Conservation (phyloP, 2,329 filamentous ascomycete genomes). For the Aspergillus melleus region DNA sequence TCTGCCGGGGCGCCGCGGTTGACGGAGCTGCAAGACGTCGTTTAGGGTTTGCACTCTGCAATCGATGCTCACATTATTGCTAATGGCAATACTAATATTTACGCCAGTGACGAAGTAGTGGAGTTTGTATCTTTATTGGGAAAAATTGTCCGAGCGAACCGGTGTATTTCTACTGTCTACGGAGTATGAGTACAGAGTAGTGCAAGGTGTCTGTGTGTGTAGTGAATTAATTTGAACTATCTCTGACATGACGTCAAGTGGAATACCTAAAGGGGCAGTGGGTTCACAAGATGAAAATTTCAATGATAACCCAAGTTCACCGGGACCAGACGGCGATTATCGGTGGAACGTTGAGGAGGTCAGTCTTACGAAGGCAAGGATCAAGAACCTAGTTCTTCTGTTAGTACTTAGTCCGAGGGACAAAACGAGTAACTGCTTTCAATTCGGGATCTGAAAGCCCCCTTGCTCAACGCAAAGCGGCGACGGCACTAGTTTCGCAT, state of each 20-base stretch:
- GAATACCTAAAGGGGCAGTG: no score
- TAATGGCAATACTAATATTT: neutral
- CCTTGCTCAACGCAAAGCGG: neutral
- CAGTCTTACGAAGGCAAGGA: neutral
- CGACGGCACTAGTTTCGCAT: neutral
- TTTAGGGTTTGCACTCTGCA: neutral
- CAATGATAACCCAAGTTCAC: neutral
- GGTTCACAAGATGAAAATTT: neutral
- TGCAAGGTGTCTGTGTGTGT: no score
- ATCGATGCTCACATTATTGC: no score
- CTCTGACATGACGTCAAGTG: neutral
- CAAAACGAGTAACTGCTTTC: no score
- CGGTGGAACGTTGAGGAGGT: neutral
- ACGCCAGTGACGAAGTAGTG: neutral
- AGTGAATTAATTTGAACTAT: neutral
- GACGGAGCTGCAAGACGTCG: conserved; percentile 30
- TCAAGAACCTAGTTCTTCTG: neutral
- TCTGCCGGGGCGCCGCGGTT: conserved; percentile 52
- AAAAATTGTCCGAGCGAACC: neutral
- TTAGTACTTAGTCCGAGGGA: neutral
- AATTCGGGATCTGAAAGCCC: no score
- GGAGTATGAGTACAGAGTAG: neutral
- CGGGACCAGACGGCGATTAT: neutral
- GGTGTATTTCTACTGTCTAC: neutral
- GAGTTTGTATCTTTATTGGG: neutral